Conservation (phyloP, 176 grass and related monocot genomes). For the Tillandsia leiboldiana region DNA sequence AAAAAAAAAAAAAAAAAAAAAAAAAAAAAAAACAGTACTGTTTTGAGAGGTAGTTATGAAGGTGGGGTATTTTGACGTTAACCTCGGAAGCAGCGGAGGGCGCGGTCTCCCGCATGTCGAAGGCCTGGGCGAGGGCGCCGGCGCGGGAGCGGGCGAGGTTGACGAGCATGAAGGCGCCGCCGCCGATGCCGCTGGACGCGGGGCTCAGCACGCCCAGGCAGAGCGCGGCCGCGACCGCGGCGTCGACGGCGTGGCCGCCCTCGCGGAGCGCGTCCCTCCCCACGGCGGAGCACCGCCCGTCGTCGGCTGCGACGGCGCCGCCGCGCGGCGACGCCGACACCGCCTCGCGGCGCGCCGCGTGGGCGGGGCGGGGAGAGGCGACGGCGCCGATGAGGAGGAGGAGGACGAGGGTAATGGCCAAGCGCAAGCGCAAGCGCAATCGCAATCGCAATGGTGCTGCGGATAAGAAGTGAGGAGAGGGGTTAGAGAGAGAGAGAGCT, state of each 20-base stretch:
- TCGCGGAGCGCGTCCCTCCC: slow-evolving; percentile 53
- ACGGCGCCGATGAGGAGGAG: slow-evolving; percentile 1
- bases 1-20: too few relatives aligned
- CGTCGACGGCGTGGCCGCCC: slow-evolving; percentile 68
- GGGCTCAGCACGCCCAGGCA: slow-evolving; percentile 91
- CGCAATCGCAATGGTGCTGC: slow-evolving; percentile 21
- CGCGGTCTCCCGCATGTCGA: slow-evolving; percentile 78
- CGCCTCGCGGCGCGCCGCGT: slow-evolving; percentile 24
- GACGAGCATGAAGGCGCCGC: slow-evolving; percentile 90
- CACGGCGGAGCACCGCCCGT: slow-evolving; percentile 54
- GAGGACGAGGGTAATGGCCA: slow-evolving; percentile 7
- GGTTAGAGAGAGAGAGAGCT: background rate
- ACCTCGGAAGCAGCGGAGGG: slow-evolving; percentile 59
- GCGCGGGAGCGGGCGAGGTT: slow-evolving; percentile 34
- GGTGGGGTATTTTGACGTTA: too few relatives aligned
- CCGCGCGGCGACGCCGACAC: slow-evolving; percentile 31
- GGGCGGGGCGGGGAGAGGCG: background rate
- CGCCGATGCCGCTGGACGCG: slow-evolving; percentile 80
- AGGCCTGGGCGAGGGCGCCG: slow-evolving; percentile 33
- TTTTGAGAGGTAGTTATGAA: too few relatives aligned
- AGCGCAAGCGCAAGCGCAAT: background rate
- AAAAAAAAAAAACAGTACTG: too few relatives aligned
- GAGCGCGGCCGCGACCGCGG: slow-evolving; percentile 37
- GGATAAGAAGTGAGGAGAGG: background rate
- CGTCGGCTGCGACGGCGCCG: slow-evolving; percentile 77